phyloP scores from a whole-genome alignment of 2,329 filamentous ascomycete species.

The Aspergillus novofumigatus region DNA sequence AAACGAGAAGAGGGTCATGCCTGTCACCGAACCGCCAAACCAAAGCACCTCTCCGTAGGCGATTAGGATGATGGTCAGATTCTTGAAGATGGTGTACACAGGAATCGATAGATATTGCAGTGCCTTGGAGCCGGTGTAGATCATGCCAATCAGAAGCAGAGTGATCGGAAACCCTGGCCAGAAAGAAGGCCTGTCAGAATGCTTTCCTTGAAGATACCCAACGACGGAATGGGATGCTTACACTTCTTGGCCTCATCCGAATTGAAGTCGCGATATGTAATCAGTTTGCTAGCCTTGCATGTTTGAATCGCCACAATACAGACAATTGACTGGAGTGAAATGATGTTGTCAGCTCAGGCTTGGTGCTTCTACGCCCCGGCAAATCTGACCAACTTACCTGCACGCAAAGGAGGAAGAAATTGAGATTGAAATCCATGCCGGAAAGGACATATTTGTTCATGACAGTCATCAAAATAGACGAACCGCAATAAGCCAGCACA shows the following conservation, averaged over 20 bases:
- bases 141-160: conserved; percentile 94
- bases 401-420: conserved; percentile 88
- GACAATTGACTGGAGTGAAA: conserved; percentile 65
- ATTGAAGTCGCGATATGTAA: conserved; percentile 81
- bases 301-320: conserved; percentile 79
- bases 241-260: conserved; percentile 87
- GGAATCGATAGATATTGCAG: conserved; percentile 95
- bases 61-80: conserved; percentile 97
- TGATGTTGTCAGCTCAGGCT: background rate
- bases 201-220: background rate
- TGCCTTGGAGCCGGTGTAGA: conserved; percentile 95
- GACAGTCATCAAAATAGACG: conserved; percentile 99
- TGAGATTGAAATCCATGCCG: conserved; percentile 86
- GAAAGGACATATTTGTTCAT: conserved; percentile 99
- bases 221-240: conserved; percentile 44
- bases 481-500: conserved; percentile 84
- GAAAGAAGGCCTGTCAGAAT: conserved; percentile 3
- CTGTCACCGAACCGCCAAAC: conserved; percentile 90
- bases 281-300: conserved; percentile 76
- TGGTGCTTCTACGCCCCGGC: background rate
- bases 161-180: conserved; percentile 88
- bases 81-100: conserved; percentile 99
- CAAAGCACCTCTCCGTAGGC: conserved; percentile 97
- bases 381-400: conserved; percentile 62
- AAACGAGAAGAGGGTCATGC: conserved; percentile 86